A percentile compares a stretch with the other conserved stretches of the same genome.
Evolutionary conservation across 768 basidiomycete genomes (phyloP).

Genomic region (Hysterangium stoloniferum): DNA sequence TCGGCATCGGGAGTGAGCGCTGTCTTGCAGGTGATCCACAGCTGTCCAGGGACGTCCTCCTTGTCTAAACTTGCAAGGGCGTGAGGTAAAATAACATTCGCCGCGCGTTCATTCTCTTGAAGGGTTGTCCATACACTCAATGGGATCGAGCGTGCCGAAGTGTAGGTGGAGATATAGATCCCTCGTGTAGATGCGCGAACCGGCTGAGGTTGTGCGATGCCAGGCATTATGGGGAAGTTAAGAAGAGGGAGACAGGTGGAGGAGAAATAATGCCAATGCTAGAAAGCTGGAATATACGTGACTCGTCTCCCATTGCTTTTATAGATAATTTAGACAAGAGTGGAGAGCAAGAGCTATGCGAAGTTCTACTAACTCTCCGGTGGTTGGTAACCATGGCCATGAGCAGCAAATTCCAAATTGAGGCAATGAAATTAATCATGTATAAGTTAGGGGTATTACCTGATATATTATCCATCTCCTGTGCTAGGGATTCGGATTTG

Average conservation of each 20-base stretch:
- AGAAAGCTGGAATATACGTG: no score
- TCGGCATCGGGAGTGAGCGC: constrained; percentile 14
- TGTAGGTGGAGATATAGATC: constrained; percentile 7
- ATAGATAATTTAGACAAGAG: no score
- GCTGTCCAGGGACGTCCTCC: constrained; percentile 11
- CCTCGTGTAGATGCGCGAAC: constrained; percentile 1
- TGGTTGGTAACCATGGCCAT: no score
- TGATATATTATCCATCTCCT: neutral
- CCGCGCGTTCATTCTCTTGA: constrained; percentile 28
- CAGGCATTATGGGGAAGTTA: constrained; percentile 3
- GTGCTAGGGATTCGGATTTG: neutral
- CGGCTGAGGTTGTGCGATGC: constrained; percentile 1
- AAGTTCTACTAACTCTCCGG: no score
- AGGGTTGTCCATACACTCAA: constrained; percentile 30
- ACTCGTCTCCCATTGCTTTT: no score
- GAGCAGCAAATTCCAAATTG: no score
- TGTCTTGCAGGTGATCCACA: constrained; percentile 40
- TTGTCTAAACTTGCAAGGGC: constrained; percentile 20
- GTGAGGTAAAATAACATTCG: constrained; percentile 47
- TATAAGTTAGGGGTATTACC: no score
- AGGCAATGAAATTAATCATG: no score
- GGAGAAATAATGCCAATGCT: neutral
- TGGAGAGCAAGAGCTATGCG: no score
- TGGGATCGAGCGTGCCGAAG: constrained; percentile 22
- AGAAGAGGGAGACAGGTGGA: neutral